Evolutionary conservation across 768 basidiomycete species (phyloP), one percentile per base, ranked within the genome.

Genomic region (Hygrocybe punicea): DNA sequence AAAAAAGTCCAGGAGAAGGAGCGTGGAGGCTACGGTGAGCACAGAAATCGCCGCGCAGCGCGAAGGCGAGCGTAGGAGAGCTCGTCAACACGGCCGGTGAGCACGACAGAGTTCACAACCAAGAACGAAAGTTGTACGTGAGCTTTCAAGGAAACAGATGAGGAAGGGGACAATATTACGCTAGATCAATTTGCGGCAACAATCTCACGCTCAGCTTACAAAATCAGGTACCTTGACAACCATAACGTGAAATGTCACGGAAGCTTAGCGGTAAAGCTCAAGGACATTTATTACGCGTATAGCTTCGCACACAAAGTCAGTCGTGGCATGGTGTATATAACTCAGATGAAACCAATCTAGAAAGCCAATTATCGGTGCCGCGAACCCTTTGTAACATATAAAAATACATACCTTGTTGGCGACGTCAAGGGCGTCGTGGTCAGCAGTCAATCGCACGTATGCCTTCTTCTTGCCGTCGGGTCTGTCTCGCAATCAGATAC

Each of bases 381-480:
- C 19, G 46, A 56, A 37, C 14, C 10, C 7, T 2, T 53, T 53
- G 17, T 8, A 35, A 16, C 7, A 45, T 16, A 17, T 45, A 51
- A 11, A 29, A 40, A 19, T 36, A 3, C 76, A 51, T 53, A 93
- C 91, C 87, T 93, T 95, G 87, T 98, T 98, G 59, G 95, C 95
- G 55, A 97, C 92, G 71, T 98, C 95, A 67, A 98, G 74, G 36
- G 95, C 95, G 67, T 98, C 95, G 73, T 94, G 89, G 78, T 97
- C 94, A n/a, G 93, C 74, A 19, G 93, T 91, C 71, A 98, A 78
- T 50, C 95, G 86, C 45, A 98, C 95, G 72, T 97, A 99, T 42
- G 97, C 97, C 87, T 98, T 98, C 83, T 99, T 99, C 86, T 89
- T 93, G 51, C 96, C 96, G 69, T 98, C 97, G 53, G 96, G 97